Evolutionary conservation across 768 basidiomycete genomes (phyloP), one percentile per base, ranked within the genome.

Genomic region (Pleurotus tuoliensis): DNA sequence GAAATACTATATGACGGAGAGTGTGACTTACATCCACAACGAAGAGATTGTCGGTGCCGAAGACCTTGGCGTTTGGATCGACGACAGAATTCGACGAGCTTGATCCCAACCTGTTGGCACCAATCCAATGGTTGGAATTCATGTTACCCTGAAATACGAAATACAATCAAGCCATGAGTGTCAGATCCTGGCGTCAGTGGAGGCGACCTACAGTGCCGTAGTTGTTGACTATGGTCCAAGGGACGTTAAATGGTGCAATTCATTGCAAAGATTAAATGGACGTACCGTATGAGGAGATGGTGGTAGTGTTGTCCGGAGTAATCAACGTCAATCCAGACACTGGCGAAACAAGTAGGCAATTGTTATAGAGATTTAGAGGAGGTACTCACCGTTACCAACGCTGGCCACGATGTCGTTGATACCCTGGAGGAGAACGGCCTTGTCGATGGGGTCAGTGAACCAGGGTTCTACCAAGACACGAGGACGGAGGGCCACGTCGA

Each of bases 111-210:
- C 65, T 71, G 62, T 76, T 76, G 4, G 82, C 74, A 16, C 82
- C 83, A 15, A 83, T 79, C 83, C 84, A 86, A 66, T 87, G 84
- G 62, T 87, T 87, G 5, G 82, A 83, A 67, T 81, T 73, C 69
- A 84, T 69, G 20, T 71, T 71, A 15, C 59, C 64, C 72, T 20
- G 20, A 20, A 20, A 20, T 20, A 20, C 20, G 20, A 20, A 20
- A 20, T 20, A 20, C 20, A 20, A 20, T 20, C 20, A 20, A 20
- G 20, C 20, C 20, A 20, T 20, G 20, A 20, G 20, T 20, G 20
- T 20, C 20, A 20, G 20, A 30, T 30, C 22, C 4, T 24, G 22
- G 22, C 24, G 5, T 25, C 0, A 11, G 8, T 34, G 2, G 30
- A 34, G 30, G 2, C 30, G 43, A 41, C 52, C 52, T 59, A 70